These are phyloP conservation scores for Hemerocallis citrina DNA, from an alignment of 106 monocot species.

Conservation along the genomic window DNA sequence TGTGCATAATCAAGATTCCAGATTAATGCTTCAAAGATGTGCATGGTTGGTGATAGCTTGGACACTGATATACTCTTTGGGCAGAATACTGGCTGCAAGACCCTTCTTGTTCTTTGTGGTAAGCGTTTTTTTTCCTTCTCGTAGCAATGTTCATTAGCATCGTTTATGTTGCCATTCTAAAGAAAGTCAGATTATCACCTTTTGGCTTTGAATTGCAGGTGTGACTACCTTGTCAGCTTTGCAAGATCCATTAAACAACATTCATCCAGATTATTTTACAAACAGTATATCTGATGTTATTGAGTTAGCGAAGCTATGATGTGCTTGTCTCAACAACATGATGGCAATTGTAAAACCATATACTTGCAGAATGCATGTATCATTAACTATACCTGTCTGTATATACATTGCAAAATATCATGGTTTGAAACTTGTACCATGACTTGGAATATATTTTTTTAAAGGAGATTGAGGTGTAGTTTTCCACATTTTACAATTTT, in stretches of 20 bases:
- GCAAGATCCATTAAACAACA: slow-evolving; percentile 48
- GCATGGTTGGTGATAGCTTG: slow-evolving; percentile 92
- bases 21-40: slow-evolving; percentile 67
- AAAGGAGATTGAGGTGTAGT: too few relatives aligned
- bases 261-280: slow-evolving; percentile 67
- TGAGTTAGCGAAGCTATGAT: slow-evolving; percentile 27
- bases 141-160: neutral
- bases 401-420: too few relatives aligned
- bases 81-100: slow-evolving; percentile 76
- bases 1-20: too few relatives aligned
- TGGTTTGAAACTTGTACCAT: too few relatives aligned
- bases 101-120: slow-evolving; percentile 91
- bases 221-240: slow-evolving; percentile 45
- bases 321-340: neutral
- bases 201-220: slow-evolving; percentile 32
- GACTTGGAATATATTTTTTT: too few relatives aligned
- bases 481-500: too few relatives aligned
- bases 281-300: slow-evolving; percentile 33
- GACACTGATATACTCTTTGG: slow-evolving; percentile 94
- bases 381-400: too few relatives aligned
- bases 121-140: neutral
- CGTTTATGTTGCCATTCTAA: neutral
- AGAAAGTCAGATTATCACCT: neutral
- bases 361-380: neutral
- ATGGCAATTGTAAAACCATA: neutral